Percentiles rank a stretch among this genome's conserved stretches.
Evolutionary conservation across 352 stramenopile genomes (phyloP).

Genomic region (Lagenidium giganteum): DNA sequence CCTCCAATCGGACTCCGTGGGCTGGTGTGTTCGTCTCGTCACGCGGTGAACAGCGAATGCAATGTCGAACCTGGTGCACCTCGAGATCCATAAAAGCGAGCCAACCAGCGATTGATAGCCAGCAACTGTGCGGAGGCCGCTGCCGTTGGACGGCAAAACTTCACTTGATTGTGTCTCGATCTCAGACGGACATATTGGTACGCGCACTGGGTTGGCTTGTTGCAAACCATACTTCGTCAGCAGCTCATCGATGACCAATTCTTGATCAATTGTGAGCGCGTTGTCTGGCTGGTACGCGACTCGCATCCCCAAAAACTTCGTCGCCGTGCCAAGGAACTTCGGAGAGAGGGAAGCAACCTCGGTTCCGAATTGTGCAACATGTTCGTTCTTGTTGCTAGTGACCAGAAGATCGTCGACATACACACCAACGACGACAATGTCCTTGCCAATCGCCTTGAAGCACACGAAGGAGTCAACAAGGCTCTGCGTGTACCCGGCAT

Average conservation of each 20-base stretch:
- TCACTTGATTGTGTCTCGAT: conserved; percentile 1
- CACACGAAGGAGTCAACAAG: conserved; percentile 23
- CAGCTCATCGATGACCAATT: conserved; percentile 15
- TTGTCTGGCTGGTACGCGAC: conserved; percentile 5
- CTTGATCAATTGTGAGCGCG: conserved; percentile 17
- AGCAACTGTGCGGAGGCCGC: conserved; percentile 2
- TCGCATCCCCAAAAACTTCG: conserved; percentile 25
- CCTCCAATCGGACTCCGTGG: conserved; percentile 4
- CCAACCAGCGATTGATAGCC: conserved; percentile 29
- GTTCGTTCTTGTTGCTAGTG: conserved; percentile 1
- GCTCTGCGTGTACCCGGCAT: conserved; percentile 12
- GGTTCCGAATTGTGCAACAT: conserved; percentile 10
- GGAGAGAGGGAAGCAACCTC: conserved; percentile 10
- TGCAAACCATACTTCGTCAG: conserved; percentile 15
- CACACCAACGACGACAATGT: conserved; percentile 6
- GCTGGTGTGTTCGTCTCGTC: conserved; percentile 12
- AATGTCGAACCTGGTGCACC: too few species aligned
- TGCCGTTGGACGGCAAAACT: conserved; percentile 1
- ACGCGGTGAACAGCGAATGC: conserved; percentile 17
- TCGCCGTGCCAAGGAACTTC: conserved; percentile 20
- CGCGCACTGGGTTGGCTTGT: conserved; percentile 11
- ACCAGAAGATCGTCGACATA: conserved; percentile 31
- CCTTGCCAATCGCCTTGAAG: not conserved
- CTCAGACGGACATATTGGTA: conserved; percentile 3
- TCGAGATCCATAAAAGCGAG: conserved; percentile 22